Evolutionary conservation across 140 eudicot genomes (phyloP).

Genomic region (Flaveria floridana): DNA sequence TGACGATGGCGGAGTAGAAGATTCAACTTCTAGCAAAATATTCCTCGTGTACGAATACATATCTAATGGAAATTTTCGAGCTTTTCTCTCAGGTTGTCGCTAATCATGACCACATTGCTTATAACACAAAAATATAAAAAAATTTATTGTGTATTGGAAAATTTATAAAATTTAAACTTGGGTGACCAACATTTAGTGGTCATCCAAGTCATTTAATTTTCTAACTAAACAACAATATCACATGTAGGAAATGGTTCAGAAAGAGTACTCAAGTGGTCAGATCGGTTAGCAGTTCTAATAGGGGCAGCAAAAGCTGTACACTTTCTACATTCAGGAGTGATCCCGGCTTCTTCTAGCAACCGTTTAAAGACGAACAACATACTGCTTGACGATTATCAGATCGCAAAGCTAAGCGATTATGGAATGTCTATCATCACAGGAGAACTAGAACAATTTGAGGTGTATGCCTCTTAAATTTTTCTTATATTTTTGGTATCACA

Average conservation of each 20-base stretch:
- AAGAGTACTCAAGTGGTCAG: constrained; percentile 80
- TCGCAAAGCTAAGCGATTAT: constrained; percentile 87
- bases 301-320: constrained; percentile 93
- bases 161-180: background rate
- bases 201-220: background rate
- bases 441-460: constrained; percentile 64
- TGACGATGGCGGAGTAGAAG: constrained; percentile 61
- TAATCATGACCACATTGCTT: background rate
- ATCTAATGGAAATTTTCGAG: constrained; percentile 67
- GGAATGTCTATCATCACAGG: constrained; percentile 81
- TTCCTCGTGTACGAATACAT: constrained; percentile 78
- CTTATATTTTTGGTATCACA: constrained; percentile 14
- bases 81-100: constrained; percentile 71
- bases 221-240: background rate
- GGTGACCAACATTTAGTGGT: background rate
- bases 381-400: constrained; percentile 76
- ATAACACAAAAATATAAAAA: background rate
- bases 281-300: constrained; percentile 71
- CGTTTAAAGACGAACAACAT: constrained; percentile 73
- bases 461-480: constrained; percentile 20
- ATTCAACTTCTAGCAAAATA: constrained; percentile 56
- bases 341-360: constrained; percentile 69
- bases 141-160: background rate
- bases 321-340: constrained; percentile 79
- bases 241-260: constrained; percentile 54